Conservation (phyloP, 176 grass and related monocot species). For the barley (Hordeum vulgare) region DNA sequence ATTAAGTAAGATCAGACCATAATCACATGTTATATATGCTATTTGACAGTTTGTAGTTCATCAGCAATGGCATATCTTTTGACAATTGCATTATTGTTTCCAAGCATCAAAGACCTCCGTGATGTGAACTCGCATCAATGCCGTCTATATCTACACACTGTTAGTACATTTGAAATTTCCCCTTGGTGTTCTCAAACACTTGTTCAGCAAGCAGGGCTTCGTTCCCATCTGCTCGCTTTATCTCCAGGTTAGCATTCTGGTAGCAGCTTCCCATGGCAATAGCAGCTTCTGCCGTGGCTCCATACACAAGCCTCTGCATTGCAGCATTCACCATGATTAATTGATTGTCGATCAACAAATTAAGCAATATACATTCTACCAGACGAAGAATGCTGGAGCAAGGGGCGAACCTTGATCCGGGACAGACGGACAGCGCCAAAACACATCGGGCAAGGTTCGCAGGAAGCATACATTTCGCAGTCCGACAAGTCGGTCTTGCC, state of each 20-base stretch:
- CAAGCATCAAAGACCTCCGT: background rate
- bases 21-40: background rate
- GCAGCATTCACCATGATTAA: background rate
- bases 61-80: background rate
- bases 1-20: background rate
- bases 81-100: constrained; percentile 16
- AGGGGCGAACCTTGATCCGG: constrained; percentile 56
- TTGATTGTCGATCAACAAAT: background rate
- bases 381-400: background rate
- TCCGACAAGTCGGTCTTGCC: constrained; percentile 80
- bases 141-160: background rate
- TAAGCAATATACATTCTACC: background rate
- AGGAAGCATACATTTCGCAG: constrained; percentile 91
- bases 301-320: background rate
- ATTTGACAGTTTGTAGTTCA: background rate
- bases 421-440: constrained; percentile 88
- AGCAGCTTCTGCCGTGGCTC: background rate
- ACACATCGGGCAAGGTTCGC: constrained; percentile 92
- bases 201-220: constrained; percentile 77
- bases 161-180: constrained; percentile 81
- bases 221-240: constrained; percentile 65
- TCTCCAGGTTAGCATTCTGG: background rate
- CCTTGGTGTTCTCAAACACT: constrained; percentile 80
- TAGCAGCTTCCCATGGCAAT: background rate
- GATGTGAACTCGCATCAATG: constrained; percentile 17